Base-by-base conservation (phyloP, 805 yeast species). In the Candida tammaniensis region DNA sequence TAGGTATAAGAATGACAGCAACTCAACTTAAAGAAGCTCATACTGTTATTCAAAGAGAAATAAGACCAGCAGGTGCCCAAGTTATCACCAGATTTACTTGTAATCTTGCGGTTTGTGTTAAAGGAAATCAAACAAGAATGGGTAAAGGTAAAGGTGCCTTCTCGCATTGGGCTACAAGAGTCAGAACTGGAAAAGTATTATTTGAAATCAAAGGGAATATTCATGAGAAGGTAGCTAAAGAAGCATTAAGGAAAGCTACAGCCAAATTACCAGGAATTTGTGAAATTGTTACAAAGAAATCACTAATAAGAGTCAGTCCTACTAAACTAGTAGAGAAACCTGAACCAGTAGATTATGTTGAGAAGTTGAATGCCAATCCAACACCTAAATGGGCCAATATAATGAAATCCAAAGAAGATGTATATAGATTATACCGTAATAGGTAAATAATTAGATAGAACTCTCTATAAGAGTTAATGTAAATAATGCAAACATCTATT, bases 101-200 rank as follows among this genome's bases (percentile, higher is more conserved):
- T 15, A 82, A 85, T 56, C 74, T 87, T 35, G 93, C 98, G 0
- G 95, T 93, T 9, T 88, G 96, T 63, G 78, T 86, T 42, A 93
- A 93, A 68, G 98, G 98, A 68, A 93, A 93, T 60, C 96, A 93
- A 59, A 87, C 96, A 8, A 93, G 98, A 81, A 93, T 93, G 98
- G 98, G 98, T 70, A 93, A 93, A 62, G 98, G 98, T 69, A 93
- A 93, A 64, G 98, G 98, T 64, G 82, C 89, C 0, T 91, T 93
- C 56, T 96, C 87, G 52, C 93, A 87, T 67, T 93, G 98, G 98
- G 94, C 95, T 51, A 85, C 81, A 21, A 79, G 98, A 52, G 93
- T 93, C 10, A 95, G 98, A 25, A 89, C 97, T 0, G 98, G 98
- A 3, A 89, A 88, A 54, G 80, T 93, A 26, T 68, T 89, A 15